Evolutionary conservation across 164 flowering plant species (phyloP).

Genomic region (Stephania cephalantha): DNA sequence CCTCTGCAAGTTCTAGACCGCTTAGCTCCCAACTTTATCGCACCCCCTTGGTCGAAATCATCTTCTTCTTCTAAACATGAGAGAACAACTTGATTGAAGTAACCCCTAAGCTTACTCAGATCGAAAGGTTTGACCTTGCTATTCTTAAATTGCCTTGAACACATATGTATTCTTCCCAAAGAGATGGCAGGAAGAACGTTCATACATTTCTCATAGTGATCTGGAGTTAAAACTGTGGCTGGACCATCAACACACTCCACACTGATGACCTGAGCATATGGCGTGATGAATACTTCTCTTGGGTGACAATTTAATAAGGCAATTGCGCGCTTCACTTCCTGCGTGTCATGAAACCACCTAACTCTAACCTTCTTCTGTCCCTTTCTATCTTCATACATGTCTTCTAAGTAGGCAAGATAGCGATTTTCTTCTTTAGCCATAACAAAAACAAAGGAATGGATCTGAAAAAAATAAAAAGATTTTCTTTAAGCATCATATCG

Average conservation of each 20-base stretch:
- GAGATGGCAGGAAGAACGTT: conserved; percentile 40
- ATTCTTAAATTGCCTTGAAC: conserved; percentile 67
- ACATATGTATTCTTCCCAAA: conserved; percentile 46
- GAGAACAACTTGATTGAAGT: conserved; percentile 65
- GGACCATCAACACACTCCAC: conserved; percentile 96
- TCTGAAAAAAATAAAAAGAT: conserved; percentile 38
- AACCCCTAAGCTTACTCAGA: conserved; percentile 74
- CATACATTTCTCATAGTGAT: conserved; percentile 69
- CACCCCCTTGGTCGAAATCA: conserved; percentile 35
- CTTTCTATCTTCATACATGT: conserved; percentile 93
- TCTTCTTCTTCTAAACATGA: conserved; percentile 61
- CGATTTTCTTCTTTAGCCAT: conserved; percentile 83
- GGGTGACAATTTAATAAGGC: conserved; percentile 54
- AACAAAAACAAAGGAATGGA: conserved; percentile 84
- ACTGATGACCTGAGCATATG: conserved; percentile 82
- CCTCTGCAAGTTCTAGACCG: conserved; percentile 50
- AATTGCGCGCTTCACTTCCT: conserved; percentile 66
- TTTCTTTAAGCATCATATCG: not conserved
- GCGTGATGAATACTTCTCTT: conserved; percentile 91
- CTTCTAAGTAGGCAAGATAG: conserved; percentile 88
- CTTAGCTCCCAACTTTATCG: conserved; percentile 41
- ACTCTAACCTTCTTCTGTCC: conserved; percentile 89
- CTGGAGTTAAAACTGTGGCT: conserved; percentile 74
- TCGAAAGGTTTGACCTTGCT: conserved; percentile 71
- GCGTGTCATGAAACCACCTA: conserved; percentile 90